Percentiles rank a stretch among this genome's conserved stretches.
These are phyloP conservation scores for Babjeviella inositovora DNA, from an alignment of 805 yeast species.

Conservation along the genomic window DNA sequence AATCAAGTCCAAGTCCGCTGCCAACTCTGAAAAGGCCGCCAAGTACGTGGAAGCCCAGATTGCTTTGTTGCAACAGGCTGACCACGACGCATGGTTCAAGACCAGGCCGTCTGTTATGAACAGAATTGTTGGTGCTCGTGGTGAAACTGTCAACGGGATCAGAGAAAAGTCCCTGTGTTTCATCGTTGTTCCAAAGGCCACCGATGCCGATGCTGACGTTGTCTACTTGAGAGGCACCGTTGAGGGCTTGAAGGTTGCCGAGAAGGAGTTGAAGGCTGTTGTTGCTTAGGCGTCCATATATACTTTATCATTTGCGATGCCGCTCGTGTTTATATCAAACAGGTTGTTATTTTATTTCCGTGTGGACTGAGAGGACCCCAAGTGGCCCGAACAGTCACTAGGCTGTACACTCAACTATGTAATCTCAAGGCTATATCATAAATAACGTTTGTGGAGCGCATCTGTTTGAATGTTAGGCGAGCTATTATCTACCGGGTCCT, in stretches of 20 bases:
- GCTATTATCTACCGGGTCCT: no score
- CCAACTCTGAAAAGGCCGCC: conserved; percentile 33
- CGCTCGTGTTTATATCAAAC: no score
- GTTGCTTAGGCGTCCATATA: no score
- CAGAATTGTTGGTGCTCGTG: conserved; percentile 63
- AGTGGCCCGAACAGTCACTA: no score
- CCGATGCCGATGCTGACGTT: conserved; percentile 32
- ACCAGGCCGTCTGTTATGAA: conserved; percentile 33
- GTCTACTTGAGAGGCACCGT: conserved; percentile 45
- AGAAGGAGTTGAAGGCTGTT: background rate
- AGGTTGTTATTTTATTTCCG: no score
- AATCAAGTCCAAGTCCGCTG: conserved; percentile 33
- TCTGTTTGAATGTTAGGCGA: no score
- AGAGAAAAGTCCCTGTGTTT: conserved; percentile 42
- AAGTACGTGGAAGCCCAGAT: conserved; percentile 31
- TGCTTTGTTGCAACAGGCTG: conserved; percentile 25
- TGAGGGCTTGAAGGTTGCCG: conserved; percentile 21
- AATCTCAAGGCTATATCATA: no score
- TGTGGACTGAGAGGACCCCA: no score
- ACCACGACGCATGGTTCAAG: conserved; percentile 49
- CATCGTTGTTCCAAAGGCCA: conserved; percentile 46
- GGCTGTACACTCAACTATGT: no score
- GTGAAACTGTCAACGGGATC: conserved; percentile 44
- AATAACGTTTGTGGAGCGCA: no score
- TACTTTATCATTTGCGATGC: no score